phyloP scores from a whole-genome alignment of 495 filamentous ascomycete species.

The Daldinia vernicosa region DNA sequence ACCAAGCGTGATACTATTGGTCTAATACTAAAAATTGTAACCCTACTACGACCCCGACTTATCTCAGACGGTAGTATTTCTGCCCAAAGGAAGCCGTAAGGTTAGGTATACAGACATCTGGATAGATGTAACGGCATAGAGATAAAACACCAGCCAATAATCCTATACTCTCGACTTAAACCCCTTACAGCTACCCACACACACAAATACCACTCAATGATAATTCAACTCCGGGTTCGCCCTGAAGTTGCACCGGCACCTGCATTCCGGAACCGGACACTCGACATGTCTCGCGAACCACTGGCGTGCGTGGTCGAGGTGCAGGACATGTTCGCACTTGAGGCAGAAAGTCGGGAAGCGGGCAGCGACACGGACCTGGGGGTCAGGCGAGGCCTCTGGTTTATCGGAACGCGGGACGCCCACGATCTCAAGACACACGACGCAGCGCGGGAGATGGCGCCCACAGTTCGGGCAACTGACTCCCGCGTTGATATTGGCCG shows the following conservation, averaged over 20 bases:
- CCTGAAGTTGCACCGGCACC: conserved; percentile 76
- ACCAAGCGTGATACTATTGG: background rate
- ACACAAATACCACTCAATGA: conserved; percentile 33
- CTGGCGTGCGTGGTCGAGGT: conserved; percentile 84
- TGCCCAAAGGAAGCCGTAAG: conserved; percentile 3
- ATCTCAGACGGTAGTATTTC: conserved; percentile 1
- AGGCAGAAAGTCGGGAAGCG: conserved; percentile 81
- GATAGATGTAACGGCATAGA: background rate
- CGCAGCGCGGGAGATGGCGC: conserved; percentile 86
- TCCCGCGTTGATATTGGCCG: conserved; percentile 59
- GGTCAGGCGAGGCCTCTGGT: conserved; percentile 62
- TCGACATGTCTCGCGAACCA: conserved; percentile 86
- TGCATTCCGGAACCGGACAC: conserved; percentile 90
- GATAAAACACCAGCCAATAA: background rate
- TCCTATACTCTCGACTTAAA: background rate
- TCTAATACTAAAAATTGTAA: background rate
- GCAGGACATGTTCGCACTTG: conserved; percentile 87
- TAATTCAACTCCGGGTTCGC: conserved; percentile 61
- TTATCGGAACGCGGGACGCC: conserved; percentile 78
- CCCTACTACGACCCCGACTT: background rate
- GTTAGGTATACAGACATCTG: no score
- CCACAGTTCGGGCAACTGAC: conserved; percentile 85
- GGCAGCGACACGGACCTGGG: conserved; percentile 57
- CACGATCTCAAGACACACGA: conserved; percentile 84
- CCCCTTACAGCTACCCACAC: background rate